phyloP scores from a whole-genome alignment of 192 early-diverging fungal species.

The Podila horticola region DNA sequence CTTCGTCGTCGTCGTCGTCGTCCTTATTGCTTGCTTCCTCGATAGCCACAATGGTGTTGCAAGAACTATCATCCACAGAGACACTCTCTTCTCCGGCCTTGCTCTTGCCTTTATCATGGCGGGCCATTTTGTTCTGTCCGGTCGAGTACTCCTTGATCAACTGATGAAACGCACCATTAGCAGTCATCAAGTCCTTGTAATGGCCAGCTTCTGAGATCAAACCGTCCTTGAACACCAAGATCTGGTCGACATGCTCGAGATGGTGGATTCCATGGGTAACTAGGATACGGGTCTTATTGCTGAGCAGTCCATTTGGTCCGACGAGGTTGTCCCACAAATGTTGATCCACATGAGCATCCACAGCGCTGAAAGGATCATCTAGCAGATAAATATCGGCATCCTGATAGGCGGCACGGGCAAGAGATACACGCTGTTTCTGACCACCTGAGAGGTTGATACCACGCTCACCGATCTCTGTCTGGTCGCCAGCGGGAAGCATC shows the following conservation, averaged over 20 bases:
- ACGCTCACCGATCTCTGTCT: constrained; percentile 90
- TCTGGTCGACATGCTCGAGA: constrained; percentile 69
- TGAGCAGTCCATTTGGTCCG: constrained; percentile 84
- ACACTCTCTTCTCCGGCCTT: neutral
- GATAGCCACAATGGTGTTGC: neutral
- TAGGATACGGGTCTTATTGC: too few relatives aligned
- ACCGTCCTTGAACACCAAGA: constrained; percentile 81
- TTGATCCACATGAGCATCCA: constrained; percentile 70
- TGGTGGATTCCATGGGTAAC: constrained; percentile 85
- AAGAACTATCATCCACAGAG: neutral
- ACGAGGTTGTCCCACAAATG: constrained; percentile 87
- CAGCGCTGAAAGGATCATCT: constrained; percentile 68
- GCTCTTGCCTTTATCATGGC: neutral
- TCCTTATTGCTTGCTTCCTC: constrained; percentile 4
- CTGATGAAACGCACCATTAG: constrained; percentile 65
- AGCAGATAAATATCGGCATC: constrained; percentile 70
- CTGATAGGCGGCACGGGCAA: constrained; percentile 92
- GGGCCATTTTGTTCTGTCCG: constrained; percentile 27
- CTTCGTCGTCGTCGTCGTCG: constrained; percentile 23
- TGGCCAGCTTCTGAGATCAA: constrained; percentile 71
- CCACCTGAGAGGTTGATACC: constrained; percentile 94
- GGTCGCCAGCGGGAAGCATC: constrained; percentile 85
- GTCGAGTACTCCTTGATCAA: constrained; percentile 81
- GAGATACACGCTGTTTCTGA: constrained; percentile 88
- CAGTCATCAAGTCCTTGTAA: constrained; percentile 70